Conservation (phyloP, 2,329 filamentous ascomycete genomes). For the Ophiostoma piceae region DNA sequence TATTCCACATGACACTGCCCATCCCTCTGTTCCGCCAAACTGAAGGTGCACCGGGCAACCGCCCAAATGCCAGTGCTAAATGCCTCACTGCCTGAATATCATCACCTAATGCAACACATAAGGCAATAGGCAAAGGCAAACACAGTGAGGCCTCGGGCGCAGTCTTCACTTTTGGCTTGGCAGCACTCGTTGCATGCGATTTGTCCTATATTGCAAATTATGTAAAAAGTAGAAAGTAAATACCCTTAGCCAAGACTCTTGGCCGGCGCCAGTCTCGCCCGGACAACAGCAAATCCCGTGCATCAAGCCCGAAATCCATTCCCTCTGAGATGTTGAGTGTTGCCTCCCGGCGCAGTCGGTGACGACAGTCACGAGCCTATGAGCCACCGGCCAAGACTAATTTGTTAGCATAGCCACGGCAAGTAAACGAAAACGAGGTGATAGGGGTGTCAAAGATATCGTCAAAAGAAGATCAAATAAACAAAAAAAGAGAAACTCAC, state of each 20-base stretch:
- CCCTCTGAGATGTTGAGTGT: neutral
- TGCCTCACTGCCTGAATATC: neutral
- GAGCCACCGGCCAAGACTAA: conserved; percentile 1
- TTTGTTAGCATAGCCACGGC: neutral
- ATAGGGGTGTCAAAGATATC: neutral
- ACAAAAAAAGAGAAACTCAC: conserved; percentile 42
- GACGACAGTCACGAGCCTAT: neutral
- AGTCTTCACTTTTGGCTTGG: neutral
- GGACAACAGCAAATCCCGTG: neutral
- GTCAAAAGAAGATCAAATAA: neutral
- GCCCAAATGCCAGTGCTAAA: neutral
- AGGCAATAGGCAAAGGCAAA: neutral
- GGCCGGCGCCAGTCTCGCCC: neutral
- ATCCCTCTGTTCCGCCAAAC: too few species aligned
- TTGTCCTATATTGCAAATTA: neutral
- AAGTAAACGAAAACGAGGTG: neutral
- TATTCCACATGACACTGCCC: neutral
- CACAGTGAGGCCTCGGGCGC: neutral
- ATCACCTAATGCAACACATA: neutral
- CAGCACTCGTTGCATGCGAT: neutral
- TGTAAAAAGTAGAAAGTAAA: neutral
- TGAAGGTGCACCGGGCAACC: neutral
- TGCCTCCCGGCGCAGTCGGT: neutral
- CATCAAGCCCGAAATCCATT: neutral
- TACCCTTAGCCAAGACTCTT: neutral